A percentile compares a stretch with the other conserved stretches of the same genome.
These are phyloP conservation scores for Limonium bicolor DNA, from an alignment of 148 eudicot species.

Conservation along the genomic window DNA sequence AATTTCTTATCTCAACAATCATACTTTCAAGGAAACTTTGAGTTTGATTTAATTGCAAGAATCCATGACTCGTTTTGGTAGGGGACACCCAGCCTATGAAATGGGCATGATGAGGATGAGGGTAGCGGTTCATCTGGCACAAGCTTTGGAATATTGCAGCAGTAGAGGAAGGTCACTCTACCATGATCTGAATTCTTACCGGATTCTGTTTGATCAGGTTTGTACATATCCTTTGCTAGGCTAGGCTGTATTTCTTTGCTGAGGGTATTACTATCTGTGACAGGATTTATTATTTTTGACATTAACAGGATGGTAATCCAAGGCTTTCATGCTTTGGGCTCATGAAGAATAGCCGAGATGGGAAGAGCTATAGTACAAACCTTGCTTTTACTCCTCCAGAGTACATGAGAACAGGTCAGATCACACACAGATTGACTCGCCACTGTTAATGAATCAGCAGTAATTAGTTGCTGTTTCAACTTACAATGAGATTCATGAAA, in stretches of 20 bases:
- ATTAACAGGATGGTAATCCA: conserved; percentile 65
- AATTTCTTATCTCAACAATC: too few species aligned
- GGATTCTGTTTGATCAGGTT: conserved; percentile 73
- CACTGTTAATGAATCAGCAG: too few species aligned
- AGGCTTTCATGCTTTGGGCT: conserved; percentile 81
- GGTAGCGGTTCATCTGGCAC: conserved; percentile 61
- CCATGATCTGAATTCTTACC: conserved; percentile 77
- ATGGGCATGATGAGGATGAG: conserved; percentile 81
- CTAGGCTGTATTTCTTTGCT: not conserved
- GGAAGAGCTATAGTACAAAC: conserved; percentile 81
- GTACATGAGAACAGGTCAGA: conserved; percentile 69
- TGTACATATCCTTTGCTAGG: not conserved
- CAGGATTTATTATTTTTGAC: conserved; percentile 10
- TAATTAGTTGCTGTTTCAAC: too few species aligned
- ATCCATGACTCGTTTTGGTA: conserved; percentile 14
- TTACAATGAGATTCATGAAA: too few species aligned
- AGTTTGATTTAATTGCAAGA: too few species aligned
- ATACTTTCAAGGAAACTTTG: too few species aligned
- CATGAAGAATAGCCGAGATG: conserved; percentile 88
- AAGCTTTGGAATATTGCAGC: conserved; percentile 83
- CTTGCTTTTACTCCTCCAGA: conserved; percentile 89
- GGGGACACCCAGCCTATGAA: conserved; percentile 77
- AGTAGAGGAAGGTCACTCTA: conserved; percentile 59
- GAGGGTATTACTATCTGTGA: not conserved
- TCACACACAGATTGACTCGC: too few species aligned